Evolutionary conservation across 345 rosid genomes (phyloP).

Genomic region (Boechera stricta): DNA sequence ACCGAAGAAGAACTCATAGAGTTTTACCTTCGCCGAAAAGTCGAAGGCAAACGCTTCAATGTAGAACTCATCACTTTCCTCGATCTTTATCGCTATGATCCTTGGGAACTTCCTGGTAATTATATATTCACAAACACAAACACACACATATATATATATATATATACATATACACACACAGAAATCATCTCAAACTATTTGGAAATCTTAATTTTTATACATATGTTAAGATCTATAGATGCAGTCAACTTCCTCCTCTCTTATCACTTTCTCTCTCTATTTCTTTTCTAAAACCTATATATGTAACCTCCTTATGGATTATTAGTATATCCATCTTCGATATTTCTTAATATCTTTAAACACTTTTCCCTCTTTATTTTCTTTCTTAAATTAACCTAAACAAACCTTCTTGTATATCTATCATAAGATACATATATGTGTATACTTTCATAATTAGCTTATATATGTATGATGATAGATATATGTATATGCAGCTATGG

Average conservation of each 20-base stretch:
- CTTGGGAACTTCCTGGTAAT: constrained; percentile 99
- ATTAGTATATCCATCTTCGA: constrained; percentile 3
- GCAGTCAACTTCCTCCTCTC: not conserved
- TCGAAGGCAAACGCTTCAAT: constrained; percentile 98
- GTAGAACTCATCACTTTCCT: constrained; percentile 98
- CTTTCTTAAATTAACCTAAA: not conserved
- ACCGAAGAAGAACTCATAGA: constrained; percentile 98
- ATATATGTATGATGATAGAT: not conserved
- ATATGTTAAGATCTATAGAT: constrained; percentile 32
- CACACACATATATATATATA: not conserved
- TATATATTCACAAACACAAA: constrained; percentile 1
- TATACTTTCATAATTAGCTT: constrained; percentile 15
- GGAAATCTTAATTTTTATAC: not conserved
- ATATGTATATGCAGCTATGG: constrained; percentile 63
- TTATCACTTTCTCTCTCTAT: constrained; percentile 12
- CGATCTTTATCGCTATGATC: constrained; percentile 99
- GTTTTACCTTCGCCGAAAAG: constrained; percentile 99
- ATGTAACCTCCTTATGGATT: not conserved
- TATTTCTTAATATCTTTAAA: not conserved
- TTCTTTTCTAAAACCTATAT: constrained; percentile 20
- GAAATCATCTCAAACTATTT: constrained; percentile 9
- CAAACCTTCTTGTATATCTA: not conserved
- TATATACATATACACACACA: constrained; percentile 4
- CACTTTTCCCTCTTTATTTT: not conserved
- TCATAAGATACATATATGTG: constrained; percentile 2